Evolutionary conservation across 2,329 filamentous ascomycete genomes (phyloP).

Genomic region (Aureobasidium sp.): DNA sequence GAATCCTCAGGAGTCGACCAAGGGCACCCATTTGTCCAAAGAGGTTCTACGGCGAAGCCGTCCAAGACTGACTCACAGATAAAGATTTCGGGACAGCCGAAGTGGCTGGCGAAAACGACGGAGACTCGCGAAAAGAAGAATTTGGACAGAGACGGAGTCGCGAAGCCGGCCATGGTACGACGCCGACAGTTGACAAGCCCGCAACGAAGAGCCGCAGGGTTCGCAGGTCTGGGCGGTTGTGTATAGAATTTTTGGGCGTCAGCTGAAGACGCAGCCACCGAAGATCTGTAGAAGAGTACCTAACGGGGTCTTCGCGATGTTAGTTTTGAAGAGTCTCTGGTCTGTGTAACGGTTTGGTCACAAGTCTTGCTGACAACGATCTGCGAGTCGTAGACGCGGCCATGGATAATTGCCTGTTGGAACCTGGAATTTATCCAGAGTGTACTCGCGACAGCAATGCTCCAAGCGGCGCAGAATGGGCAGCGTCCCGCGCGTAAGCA

Average conservation of each 20-base stretch:
- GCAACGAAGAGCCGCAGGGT: conserved; percentile 4
- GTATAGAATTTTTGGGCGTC: background rate
- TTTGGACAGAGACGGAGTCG: background rate
- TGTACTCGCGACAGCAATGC: background rate
- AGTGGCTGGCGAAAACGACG: background rate
- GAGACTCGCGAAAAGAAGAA: background rate
- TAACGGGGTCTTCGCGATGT: background rate
- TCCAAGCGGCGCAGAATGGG: background rate
- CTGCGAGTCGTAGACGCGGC: background rate
- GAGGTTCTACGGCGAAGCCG: background rate
- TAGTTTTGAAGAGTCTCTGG: background rate
- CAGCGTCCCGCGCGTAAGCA: background rate
- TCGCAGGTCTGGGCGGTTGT: background rate
- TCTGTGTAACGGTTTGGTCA: background rate
- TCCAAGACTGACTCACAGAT: background rate
- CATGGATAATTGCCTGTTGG: background rate
- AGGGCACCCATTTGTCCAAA: background rate
- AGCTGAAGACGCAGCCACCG: background rate
- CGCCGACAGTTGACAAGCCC: background rate
- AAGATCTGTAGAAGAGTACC: background rate
- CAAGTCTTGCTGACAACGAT: background rate
- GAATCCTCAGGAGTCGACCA: too few species aligned
- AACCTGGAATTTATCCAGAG: background rate
- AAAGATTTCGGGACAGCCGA: conserved; percentile 2
- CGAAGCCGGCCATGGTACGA: background rate